Evolutionary conservation across 2,329 filamentous ascomycete genomes (phyloP), one percentile per base, ranked within the genome.

Genomic region (Cercospora sojina): DNA sequence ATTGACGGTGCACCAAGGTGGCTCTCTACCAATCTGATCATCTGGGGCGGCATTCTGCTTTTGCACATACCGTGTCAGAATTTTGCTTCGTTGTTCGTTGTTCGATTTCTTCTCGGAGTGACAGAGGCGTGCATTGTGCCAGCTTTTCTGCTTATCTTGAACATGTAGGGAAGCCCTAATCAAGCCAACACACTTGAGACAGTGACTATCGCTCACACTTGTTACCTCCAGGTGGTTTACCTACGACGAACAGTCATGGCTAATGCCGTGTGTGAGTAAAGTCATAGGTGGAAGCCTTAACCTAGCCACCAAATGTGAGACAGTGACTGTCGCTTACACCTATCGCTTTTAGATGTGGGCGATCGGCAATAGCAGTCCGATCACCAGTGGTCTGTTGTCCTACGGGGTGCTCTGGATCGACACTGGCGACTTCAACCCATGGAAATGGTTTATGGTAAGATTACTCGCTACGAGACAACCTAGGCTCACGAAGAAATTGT

Each of bases 11-110:
- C 5, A 7, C 9, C 4, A 32, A 62, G 63, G 29, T 71, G 70
- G 70, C 58, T 70, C 5, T 47, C 67, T 16, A 59, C 64, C 51
- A 70, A 71, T 16, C 58, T 71, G 9, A 27, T 67, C 16, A 59
- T 68, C 38, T 70, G 66, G 76, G 76, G 75, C 13, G 66, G 62
- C 1, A 77, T 78, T 20, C 64, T 75, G 13, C 65, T 78, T 9
- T 60, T 78, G 5, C 76, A 78, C 20, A 67, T 70, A 2, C 68
- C 68, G 16, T 68, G 66, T 35, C 25, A 68, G 7, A 68, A 59
- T 27, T 70, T 70, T 35, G 68, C 68, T 8, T 49, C 51, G 3
- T 64, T 77, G 0, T 75, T 76, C 57, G 75, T 73, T 0, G 74
- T 77, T 4, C 74, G 74, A 1, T 73, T 77, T 25, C 53, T 77